These are phyloP conservation scores for Gnaphalium uliginosum DNA, from an alignment of 129 eudicot species.

Conservation along the genomic window DNA sequence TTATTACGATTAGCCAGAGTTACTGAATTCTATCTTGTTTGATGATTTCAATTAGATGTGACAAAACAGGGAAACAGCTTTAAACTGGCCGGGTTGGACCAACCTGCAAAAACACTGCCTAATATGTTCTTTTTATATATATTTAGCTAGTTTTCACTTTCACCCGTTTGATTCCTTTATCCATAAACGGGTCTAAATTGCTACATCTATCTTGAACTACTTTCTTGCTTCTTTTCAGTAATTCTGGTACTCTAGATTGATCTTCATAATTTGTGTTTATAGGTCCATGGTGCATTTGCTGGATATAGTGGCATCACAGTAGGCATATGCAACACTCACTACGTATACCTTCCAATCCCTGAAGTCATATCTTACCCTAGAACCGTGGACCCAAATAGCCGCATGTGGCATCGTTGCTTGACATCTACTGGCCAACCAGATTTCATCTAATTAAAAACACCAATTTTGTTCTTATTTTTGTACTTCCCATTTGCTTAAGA, in stretches of 20 bases:
- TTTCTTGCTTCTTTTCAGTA: not conserved
- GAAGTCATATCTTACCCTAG: slow-evolving; percentile 83
- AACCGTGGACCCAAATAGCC: slow-evolving; percentile 90
- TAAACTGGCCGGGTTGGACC: no score
- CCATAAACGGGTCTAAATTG: not conserved
- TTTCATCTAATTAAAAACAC: slow-evolving; percentile 45
- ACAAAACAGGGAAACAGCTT: no score
- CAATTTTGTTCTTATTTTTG: slow-evolving; percentile 17
- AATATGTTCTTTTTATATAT: no score
- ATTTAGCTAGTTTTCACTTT: no score
- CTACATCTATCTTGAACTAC: not conserved
- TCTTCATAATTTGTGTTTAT: slow-evolving; percentile 18
- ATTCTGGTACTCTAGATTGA: not conserved
- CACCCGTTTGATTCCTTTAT: no score
- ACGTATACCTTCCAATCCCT: slow-evolving; percentile 94
- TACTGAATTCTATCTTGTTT: no score
- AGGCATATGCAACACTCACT: slow-evolving; percentile 96
- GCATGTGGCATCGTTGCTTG: slow-evolving; percentile 99
- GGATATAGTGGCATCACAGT: slow-evolving; percentile 98
- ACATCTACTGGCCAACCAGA: slow-evolving; percentile 99
- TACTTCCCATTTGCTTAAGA: not conserved
- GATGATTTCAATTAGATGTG: no score
- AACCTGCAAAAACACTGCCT: no score
- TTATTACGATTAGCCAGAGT: not conserved
- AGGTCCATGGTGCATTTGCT: slow-evolving; percentile 99